Conservation (phyloP, 1,284 basidiomycete genomes). For the Cryptococcus sp. region DNA sequence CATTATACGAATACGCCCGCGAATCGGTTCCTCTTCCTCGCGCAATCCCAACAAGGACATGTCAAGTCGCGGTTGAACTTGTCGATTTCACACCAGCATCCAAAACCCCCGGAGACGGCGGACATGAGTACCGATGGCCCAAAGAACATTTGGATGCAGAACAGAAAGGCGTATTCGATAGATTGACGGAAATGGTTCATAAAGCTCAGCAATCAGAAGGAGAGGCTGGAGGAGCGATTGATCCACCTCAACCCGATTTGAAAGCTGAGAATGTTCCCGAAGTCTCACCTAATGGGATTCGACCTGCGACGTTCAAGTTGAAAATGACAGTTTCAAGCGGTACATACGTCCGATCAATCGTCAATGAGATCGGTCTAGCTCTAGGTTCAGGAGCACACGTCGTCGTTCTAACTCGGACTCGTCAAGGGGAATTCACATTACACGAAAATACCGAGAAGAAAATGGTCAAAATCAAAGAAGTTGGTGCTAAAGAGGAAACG, state of each 20-base stretch:
- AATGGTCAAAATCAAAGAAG: constrained; percentile 3
- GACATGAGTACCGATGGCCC: constrained; percentile 65
- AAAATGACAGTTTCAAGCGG: constrained; percentile 91
- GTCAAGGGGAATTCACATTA: constrained; percentile 77
- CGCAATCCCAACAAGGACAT: constrained; percentile 82
- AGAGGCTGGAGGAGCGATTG: constrained; percentile 31
- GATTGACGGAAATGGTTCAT: constrained; percentile 52
- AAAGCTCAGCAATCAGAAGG: constrained; percentile 40
- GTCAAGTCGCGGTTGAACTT: constrained; percentile 70
- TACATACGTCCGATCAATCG: constrained; percentile 90
- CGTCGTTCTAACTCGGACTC: constrained; percentile 75
- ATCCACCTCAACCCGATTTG: constrained; percentile 25
- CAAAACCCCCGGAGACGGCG: constrained; percentile 41
- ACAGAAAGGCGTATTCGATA: constrained; percentile 66
- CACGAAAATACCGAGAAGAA: constrained; percentile 7
- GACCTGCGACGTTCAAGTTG: constrained; percentile 76
- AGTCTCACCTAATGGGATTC: constrained; percentile 44
- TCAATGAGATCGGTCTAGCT: constrained; percentile 80
- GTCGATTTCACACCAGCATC: constrained; percentile 47
- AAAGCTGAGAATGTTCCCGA: constrained; percentile 38
- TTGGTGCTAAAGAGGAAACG: neutral
- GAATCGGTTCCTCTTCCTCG: constrained; percentile 84
- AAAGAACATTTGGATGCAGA: constrained; percentile 62
- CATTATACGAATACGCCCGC: constrained; percentile 93
- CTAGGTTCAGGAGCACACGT: constrained; percentile 85